Base-by-base conservation (phyloP, 2,329 filamentous ascomycete species). In the Ophiostoma tasmaniense region DNA sequence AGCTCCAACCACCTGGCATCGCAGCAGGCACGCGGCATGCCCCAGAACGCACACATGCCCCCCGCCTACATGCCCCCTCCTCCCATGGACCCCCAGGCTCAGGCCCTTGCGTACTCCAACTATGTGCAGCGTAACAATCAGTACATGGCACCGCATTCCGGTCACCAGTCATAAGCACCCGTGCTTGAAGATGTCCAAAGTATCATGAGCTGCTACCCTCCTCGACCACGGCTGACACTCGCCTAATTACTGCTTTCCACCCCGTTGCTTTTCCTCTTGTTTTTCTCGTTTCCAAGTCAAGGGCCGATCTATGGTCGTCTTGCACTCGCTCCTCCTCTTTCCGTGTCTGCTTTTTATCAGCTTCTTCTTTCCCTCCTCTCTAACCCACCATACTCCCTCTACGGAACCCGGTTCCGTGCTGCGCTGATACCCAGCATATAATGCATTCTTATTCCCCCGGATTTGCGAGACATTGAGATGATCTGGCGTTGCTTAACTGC, bases 101-200 rank as follows among this genome's bases (percentile, higher is more conserved):
- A 67, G 30, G 61, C 61, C 3, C 83, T 92, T 75, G 89, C 90
- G 42, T 96, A 96, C 78, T 90, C 92, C 77, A 91, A 88, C 78
- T 95, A 95, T 77, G 88, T 96, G 75, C 89, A 88, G 79, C 86
- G 86, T 76, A 85, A 85, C 73, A 88, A 87, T 75, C 90, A 89
- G 75, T 93, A 93, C 75, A 92, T 96, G 88, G 90, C 90, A 70
- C 90, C 92, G 75, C 91, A 92, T 80, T 89, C 91, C 75, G 90
- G 91, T 73, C 91, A 93, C 79, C 90, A 91, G 80, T 89, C 90
- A 80, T 92, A 75, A 70, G 42, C 37, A 4, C 5, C 33, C 28
- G 61, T 33, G 52, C 28, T 52, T n/a, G 39, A 25, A 61, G 61
- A 33, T 33, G 20, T 33, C 11, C 33, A 14, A 39, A 33, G 61